phyloP scores from a whole-genome alignment of 2,329 filamentous ascomycete species.

The Paraphaeosphaeria minitans region DNA sequence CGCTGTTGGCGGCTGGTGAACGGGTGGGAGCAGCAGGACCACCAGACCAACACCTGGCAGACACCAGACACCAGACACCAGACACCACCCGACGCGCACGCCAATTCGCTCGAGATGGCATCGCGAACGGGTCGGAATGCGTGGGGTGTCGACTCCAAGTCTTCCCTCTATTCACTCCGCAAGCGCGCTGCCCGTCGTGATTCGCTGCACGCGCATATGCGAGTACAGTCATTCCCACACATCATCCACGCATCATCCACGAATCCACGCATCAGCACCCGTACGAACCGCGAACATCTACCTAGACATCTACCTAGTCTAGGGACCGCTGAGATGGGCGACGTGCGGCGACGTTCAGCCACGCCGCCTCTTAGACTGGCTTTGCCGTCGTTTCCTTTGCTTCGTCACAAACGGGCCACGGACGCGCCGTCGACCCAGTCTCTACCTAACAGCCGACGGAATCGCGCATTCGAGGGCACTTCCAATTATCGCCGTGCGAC shows the following conservation, averaged over 20 bases:
- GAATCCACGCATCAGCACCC: constrained; percentile 29
- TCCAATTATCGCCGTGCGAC: constrained; percentile 32
- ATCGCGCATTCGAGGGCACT: neutral
- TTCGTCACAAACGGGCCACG: constrained; percentile 22
- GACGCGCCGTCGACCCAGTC: constrained; percentile 23
- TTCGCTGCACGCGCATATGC: constrained; percentile 25
- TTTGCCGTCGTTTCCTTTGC: constrained; percentile 12
- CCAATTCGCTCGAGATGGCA: constrained; percentile 1
- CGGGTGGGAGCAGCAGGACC: neutral
- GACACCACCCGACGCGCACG: neutral
- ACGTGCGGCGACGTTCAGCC: constrained; percentile 10
- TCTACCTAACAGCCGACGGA: too few species aligned
- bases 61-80: constrained; percentile 2
- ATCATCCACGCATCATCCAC: constrained; percentile 39
- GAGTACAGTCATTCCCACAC: constrained; percentile 39
- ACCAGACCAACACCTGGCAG: neutral
- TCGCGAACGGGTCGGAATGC: constrained; percentile 16
- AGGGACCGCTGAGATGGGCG: constrained; percentile 25
- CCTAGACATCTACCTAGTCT: too few species aligned
- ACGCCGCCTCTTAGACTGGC: constrained; percentile 21
- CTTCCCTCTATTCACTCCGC: constrained; percentile 2
- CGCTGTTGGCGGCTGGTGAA: neutral
- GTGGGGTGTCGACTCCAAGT: constrained; percentile 14
- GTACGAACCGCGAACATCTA: constrained; percentile 27
- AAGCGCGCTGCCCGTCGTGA: constrained; percentile 20